Conservation (phyloP, 176 grass and related monocot species). For the Oryza meridionalis region DNA sequence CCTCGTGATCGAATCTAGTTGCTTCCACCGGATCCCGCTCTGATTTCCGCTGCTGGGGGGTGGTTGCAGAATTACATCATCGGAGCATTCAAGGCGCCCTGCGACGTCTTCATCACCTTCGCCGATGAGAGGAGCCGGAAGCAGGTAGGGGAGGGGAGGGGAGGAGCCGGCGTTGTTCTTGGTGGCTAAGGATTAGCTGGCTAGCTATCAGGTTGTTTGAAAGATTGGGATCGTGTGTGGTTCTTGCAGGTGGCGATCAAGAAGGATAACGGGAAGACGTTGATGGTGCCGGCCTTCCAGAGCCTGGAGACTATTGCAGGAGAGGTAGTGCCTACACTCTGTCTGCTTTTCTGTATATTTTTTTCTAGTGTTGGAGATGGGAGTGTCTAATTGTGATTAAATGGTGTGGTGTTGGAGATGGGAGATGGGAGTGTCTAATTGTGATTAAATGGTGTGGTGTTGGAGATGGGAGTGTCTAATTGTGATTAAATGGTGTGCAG, state of each 20-base stretch:
- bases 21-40: conserved; percentile 26
- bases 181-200: no score
- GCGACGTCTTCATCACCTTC: conserved; percentile 80
- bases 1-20: not conserved
- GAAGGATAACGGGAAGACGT: conserved; percentile 84
- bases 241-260: conserved; percentile 62
- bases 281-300: conserved; percentile 83
- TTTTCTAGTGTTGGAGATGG: no score
- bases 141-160: conserved; percentile 51
- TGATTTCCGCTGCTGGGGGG: conserved; percentile 3
- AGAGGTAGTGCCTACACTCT: conserved; percentile 53
- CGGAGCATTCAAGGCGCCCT: conserved; percentile 87
- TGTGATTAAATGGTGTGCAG: conserved; percentile 45
- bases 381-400: no score
- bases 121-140: conserved; percentile 78
- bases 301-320: conserved; percentile 83
- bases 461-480: not conserved
- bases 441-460: not conserved
- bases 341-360: not conserved
- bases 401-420: no score
- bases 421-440: no score
- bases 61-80: conserved; percentile 71
- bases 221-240: not conserved
- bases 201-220: not conserved
- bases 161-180: not conserved